Percentiles rank a stretch among this genome's conserved stretches.
phyloP scores from a whole-genome alignment of 805 yeast genomes.

The Yarrowia sp. region DNA sequence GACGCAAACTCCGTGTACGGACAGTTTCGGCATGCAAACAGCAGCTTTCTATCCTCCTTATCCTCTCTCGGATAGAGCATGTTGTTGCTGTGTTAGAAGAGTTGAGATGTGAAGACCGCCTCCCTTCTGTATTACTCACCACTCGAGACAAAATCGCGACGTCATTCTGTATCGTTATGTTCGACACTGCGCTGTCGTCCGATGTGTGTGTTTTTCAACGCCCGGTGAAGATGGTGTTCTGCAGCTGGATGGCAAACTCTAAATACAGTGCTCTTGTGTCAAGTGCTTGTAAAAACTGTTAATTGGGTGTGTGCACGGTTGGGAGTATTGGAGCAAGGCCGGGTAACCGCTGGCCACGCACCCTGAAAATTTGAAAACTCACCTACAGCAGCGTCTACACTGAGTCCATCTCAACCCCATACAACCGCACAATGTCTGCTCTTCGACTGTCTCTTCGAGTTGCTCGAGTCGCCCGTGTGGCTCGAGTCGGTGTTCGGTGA shows the following conservation, averaged over 20 bases:
- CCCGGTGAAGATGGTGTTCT: conserved; percentile 36
- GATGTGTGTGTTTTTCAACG: conserved; percentile 5
- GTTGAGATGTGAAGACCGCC: too few relatives aligned
- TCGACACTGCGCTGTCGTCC: conserved; percentile 19
- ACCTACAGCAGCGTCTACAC: conserved; percentile 22
- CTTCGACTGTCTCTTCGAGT: conserved; percentile 39
- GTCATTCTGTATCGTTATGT: conserved; percentile 52
- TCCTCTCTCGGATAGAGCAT: conserved; percentile 98
- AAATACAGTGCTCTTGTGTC: not conserved
- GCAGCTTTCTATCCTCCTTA: conserved; percentile 71
- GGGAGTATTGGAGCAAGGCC: conserved; percentile 17
- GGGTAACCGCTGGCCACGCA: conserved; percentile 29
- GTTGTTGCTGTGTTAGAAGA: conserved; percentile 65
- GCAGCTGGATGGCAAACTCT: conserved; percentile 15
- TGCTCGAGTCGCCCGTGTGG: conserved; percentile 37
- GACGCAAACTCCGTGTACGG: conserved; percentile 91
- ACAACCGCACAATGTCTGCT: conserved; percentile 38
- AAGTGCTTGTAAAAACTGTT: too few relatives aligned
- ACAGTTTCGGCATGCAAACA: conserved; percentile 95
- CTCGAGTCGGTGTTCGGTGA: conserved; percentile 38
- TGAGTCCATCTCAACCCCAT: conserved; percentile 30
- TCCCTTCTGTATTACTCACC: conserved; percentile 53
- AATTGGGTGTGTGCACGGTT: not conserved
- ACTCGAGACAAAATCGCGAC: conserved; percentile 93
- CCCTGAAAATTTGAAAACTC: conserved; percentile 34